These are phyloP conservation scores for Citrullus amarus DNA, from an alignment of 306 rosid genomes.

Conservation along the genomic window DNA sequence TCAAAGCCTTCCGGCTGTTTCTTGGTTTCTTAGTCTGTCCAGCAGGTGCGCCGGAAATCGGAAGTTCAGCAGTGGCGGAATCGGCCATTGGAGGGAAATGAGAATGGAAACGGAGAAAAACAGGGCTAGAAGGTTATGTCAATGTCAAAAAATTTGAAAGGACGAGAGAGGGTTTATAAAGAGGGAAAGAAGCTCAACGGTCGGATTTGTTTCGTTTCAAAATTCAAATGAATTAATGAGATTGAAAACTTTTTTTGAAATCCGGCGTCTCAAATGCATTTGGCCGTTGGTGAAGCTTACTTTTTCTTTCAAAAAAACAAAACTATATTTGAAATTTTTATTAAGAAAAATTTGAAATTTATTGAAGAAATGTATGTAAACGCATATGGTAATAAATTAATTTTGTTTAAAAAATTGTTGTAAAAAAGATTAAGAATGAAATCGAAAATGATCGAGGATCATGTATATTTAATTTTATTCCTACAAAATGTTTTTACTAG, in stretches of 20 bases:
- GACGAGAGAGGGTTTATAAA: constrained; percentile 7
- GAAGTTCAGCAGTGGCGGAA: constrained; percentile 15
- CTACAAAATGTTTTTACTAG: no score
- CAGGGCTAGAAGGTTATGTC: not conserved
- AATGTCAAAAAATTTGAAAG: no score
- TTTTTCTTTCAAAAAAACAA: not conserved
- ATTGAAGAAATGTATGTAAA: not conserved
- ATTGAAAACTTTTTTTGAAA: constrained; percentile 2
- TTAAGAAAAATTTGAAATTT: not conserved
- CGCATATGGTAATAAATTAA: not conserved
- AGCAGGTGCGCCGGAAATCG: not conserved
- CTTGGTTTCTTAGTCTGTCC: constrained; percentile 33
- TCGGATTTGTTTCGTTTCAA: constrained; percentile 25
- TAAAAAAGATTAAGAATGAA: no score
- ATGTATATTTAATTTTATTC: no score
- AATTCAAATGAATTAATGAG: constrained; percentile 24
- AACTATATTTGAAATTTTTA: no score
- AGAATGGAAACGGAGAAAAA: not conserved
- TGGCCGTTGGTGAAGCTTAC: constrained; percentile 26
- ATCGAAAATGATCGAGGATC: no score
- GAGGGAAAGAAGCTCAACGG: constrained; percentile 35
- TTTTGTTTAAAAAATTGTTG: not conserved
- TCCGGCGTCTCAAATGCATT: constrained; percentile 1
- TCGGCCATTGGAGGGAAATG: constrained; percentile 41
- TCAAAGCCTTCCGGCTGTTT: constrained; percentile 43